Conservation (phyloP, 2,329 filamentous ascomycete genomes). For the Teratosphaeria epicoccoides region DNA sequence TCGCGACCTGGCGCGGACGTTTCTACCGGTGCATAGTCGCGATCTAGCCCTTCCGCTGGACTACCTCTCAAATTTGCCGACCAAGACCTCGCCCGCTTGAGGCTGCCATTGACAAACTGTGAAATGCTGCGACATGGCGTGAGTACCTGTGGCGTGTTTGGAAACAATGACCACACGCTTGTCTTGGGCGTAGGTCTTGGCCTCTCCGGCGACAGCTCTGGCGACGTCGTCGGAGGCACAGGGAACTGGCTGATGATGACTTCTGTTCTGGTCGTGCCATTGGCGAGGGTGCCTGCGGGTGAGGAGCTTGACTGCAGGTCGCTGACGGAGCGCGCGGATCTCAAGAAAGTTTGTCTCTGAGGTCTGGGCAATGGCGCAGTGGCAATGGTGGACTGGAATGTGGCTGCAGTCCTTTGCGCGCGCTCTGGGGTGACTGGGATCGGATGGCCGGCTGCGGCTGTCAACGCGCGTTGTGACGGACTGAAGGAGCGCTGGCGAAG, state of each 20-base stretch:
- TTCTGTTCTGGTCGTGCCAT: conserved; percentile 12
- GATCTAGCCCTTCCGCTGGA: background rate
- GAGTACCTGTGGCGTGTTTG: conserved; percentile 9
- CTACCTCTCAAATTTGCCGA: background rate
- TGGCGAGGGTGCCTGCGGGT: background rate
- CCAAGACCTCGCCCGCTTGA: background rate
- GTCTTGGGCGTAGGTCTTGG: background rate
- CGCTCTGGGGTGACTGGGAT: conserved; percentile 14
- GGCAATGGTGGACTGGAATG: background rate
- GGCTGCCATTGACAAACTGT: background rate
- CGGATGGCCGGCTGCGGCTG: conserved; percentile 12
- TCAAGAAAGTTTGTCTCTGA: background rate
- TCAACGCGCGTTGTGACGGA: conserved; percentile 13
- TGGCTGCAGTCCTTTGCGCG: conserved; percentile 3
- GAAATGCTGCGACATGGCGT: background rate
- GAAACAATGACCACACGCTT: conserved; percentile 2
- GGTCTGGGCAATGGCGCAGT: background rate
- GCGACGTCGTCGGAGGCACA: conserved; percentile 5
- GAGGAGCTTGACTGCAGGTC: background rate
- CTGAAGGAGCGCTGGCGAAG: conserved; percentile 4
- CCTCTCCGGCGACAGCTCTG: background rate
- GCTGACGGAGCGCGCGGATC: background rate
- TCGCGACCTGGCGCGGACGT: background rate
- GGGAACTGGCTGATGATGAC: conserved; percentile 18
- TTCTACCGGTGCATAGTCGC: background rate